Percentiles rank a stretch among this genome's conserved stretches.
phyloP scores from a whole-genome alignment of 306 rosid species.

The Malus sieversii region DNA sequence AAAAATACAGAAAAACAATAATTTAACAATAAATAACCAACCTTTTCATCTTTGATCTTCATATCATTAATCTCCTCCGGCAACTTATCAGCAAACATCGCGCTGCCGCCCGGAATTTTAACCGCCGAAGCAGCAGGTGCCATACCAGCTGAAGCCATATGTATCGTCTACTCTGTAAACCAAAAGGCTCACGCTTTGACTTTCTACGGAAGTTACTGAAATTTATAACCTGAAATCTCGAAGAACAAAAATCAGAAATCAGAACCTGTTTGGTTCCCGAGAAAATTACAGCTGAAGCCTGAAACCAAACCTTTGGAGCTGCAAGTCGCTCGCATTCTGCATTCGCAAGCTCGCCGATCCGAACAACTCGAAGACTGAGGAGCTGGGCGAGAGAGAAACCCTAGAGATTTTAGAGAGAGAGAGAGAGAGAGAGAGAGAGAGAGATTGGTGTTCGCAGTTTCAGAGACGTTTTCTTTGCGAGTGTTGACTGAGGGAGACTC shows the following conservation, averaged over 20 bases:
- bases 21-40: not conserved
- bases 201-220: not conserved
- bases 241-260: not conserved
- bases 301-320: conserved; percentile 6
- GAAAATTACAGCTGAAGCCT: not conserved
- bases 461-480: conserved; percentile 18
- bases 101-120: conserved; percentile 22
- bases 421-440: not conserved
- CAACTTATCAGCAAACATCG: conserved; percentile 35
- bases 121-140: conserved; percentile 13
- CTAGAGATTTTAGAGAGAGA: not conserved
- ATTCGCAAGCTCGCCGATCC: conserved; percentile 21
- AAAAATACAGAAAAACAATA: not conserved
- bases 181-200: not conserved
- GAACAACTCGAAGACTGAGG: not conserved
- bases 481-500: conserved; percentile 21
- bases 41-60: conserved; percentile 65
- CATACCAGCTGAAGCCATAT: conserved; percentile 34
- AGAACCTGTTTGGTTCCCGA: conserved; percentile 2
- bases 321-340: conserved; percentile 20
- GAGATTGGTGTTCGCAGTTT: not conserved
- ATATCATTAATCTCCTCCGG: conserved; percentile 55
- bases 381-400: not conserved
- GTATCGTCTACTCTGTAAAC: not conserved
- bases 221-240: not conserved